Evolutionary conservation across 2,329 filamentous ascomycete genomes (phyloP), one percentile per base, ranked within the genome.

Genomic region (Colletotrichum sp.): DNA sequence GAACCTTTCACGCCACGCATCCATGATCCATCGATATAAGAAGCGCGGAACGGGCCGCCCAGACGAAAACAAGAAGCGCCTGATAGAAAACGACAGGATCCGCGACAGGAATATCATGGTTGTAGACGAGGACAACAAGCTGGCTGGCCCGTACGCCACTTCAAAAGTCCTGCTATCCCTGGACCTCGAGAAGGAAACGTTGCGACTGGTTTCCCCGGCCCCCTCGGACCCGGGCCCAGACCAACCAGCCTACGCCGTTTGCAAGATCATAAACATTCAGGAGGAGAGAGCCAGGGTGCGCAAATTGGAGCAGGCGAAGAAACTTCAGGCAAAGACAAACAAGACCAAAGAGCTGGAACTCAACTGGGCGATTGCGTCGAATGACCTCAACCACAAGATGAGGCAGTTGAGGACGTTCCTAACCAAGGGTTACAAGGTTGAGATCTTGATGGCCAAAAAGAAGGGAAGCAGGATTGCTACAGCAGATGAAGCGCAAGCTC

Each of bases 331-430:
- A 78, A 76, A 83, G 81, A 79, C 81, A 24, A 81, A 86, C 44
- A 88, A 87, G 78, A 82, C 84, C 18, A 98, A 98, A 86, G 93
- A 93, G 82, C 84, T 98, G n/a, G 96, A 98, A 86, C 80, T 99
- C 80, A 96, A 95, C 84, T 99, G 96, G 96, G 93, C 93, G 39
- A 98, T 98, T 81, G 93, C 92, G 76, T 82, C 85, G 15, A 91
- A 96, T 82, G 96, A 98, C 86, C 84, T 98, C 68, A 86, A 86
- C n/a, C 93, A 95, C 83, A 91, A 93, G 81, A 83, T 97, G 83
- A 90, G 90, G 81, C 91, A 92, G 85, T 83, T 96, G 80, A 85
- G 85, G 77, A 88, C 86, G 70, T 98, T 98, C 82, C 82, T 98
- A 82, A 86, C 83, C 10, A 95, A 95, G 83, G 96, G 96, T 1